A percentile compares a stretch with the other conserved stretches of the same genome.
Conservation (phyloP, 805 yeast species). For the Candida stauntonica region DNA sequence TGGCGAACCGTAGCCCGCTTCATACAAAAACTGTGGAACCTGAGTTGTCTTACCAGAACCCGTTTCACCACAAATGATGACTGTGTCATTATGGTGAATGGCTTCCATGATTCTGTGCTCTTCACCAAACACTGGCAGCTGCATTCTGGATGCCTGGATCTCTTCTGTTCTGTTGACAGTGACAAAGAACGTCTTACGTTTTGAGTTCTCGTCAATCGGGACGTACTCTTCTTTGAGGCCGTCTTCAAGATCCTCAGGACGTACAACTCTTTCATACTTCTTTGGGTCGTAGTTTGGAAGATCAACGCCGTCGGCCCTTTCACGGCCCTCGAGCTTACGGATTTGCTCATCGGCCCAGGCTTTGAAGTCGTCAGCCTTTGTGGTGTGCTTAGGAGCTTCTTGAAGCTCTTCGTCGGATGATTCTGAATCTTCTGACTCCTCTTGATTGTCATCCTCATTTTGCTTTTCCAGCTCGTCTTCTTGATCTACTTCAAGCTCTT, state of each 20-base stretch:
- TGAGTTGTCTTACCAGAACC: slow-evolving; percentile 99
- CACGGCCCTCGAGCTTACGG: slow-evolving; percentile 58
- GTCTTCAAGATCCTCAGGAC: slow-evolving; percentile 69
- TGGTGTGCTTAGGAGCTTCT: slow-evolving; percentile 41
- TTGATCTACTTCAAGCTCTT: slow-evolving; percentile 29
- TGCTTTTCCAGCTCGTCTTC: slow-evolving; percentile 30
- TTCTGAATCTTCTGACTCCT: slow-evolving; percentile 28
- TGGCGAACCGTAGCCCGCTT: slow-evolving; percentile 77
- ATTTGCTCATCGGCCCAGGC: slow-evolving; percentile 83
- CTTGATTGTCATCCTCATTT: not conserved
- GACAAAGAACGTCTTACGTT: slow-evolving; percentile 63
- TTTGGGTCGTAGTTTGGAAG: slow-evolving; percentile 37
- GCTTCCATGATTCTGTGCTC: slow-evolving; percentile 96
- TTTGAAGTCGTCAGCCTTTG: slow-evolving; percentile 65
- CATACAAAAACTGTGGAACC: slow-evolving; percentile 92
- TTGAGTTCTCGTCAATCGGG: slow-evolving; percentile 46
- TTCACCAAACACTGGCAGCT: slow-evolving; percentile 83
- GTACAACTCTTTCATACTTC: slow-evolving; percentile 38
- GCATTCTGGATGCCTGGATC: slow-evolving; percentile 62
- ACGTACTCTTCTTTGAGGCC: slow-evolving; percentile 62
- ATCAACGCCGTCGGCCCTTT: slow-evolving; percentile 42
- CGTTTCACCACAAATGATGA: slow-evolving; percentile 94
- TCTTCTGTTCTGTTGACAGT: slow-evolving; percentile 60
- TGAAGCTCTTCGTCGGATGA: too few species aligned
- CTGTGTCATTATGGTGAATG: slow-evolving; percentile 83